Evolutionary conservation across 495 filamentous ascomycete species (phyloP), one percentile per base, ranked within the genome.

Genomic region (Talaromyces adpressus): DNA sequence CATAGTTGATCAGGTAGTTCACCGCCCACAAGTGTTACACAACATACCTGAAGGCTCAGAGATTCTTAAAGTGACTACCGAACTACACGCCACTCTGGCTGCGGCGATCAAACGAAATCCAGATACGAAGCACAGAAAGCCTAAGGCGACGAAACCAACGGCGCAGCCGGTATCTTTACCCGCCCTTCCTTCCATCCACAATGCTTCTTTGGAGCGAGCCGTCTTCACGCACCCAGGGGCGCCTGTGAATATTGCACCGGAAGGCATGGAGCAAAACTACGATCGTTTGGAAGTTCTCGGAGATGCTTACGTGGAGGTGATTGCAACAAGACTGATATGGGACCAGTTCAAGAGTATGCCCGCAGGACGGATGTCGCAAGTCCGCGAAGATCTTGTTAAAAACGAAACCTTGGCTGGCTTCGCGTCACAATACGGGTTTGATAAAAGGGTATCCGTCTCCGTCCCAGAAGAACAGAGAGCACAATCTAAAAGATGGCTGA

Each of bases 201-300:
- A 91, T 68, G 73, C 77, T 0, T 68, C 69, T 16, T 78, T 92
- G 16, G 79, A 84, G 63, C 80, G 73, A 11, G 80, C 84, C 29
- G 83, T 86, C n/a, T 88, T 93, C 69, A 91, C 84, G 6, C 90
- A 93, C 68, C 75, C 79, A 1, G 85, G 82, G 7, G 72, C 77
- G 61, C 71, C 69, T 25, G 69, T 70, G 14, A 69, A 73, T 32
- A 65, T 23, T 62, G 65, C 49, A 57, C 61, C 8, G 76, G 32
- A 75, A 77, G 47, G 75, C 66, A 32, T 56, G 59, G 47, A 66
- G 20, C 60, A 69, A 47, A 79, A 73, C 62, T 92, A 91, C 69
- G 89, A 92, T 65, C 78, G 84, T 11, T 80, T 92, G 29, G 90
- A 93, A 72, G 86, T 90, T 70, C 77, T 93, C 34, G 90, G 90